Evolutionary conservation across 495 filamentous ascomycete species (phyloP).

Genomic region (Annulohypoxylon nitens): DNA sequence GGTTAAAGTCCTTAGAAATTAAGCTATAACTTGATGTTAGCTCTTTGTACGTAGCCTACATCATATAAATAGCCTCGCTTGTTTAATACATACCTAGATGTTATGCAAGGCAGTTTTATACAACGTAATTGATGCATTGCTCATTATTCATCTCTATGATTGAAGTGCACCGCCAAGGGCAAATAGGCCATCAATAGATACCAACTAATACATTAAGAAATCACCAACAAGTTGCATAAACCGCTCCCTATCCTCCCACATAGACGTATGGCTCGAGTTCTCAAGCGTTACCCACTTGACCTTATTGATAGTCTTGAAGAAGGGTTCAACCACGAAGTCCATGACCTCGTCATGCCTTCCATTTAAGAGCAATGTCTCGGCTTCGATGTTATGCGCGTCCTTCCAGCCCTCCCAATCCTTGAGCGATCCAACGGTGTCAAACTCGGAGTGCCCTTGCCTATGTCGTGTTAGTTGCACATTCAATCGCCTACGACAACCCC

Average conservation of each 20-base stretch:
- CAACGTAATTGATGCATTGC: too few relatives aligned
- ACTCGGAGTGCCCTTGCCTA: conserved; percentile 62
- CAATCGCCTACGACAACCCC: too few relatives aligned
- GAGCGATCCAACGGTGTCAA: conserved; percentile 58
- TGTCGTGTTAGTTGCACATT: background rate
- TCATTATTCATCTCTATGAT: too few relatives aligned
- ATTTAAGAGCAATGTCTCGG: conserved; percentile 61
- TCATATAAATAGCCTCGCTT: too few relatives aligned
- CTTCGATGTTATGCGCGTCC: conserved; percentile 54
- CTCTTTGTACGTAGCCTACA: too few relatives aligned
- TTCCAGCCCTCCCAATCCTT: conserved; percentile 56
- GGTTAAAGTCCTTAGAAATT: too few relatives aligned
- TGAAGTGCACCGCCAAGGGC: too few relatives aligned
- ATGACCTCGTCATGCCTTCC: conserved; percentile 64
- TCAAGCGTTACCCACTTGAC: conserved; percentile 63
- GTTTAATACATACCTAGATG: too few relatives aligned
- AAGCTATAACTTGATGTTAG: too few relatives aligned
- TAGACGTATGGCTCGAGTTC: conserved; percentile 60
- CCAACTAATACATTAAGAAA: conserved; percentile 17
- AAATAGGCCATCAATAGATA: background rate
- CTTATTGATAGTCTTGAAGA: conserved; percentile 55
- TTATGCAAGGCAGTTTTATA: too few relatives aligned
- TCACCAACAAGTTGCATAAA: conserved; percentile 50
- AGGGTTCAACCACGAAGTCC: conserved; percentile 58
- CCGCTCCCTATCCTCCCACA: conserved; percentile 60